Percentiles rank a stretch among this genome's conserved stretches.
phyloP scores from a whole-genome alignment of 495 filamentous ascomycete species.

The Usnea hakonensis region DNA sequence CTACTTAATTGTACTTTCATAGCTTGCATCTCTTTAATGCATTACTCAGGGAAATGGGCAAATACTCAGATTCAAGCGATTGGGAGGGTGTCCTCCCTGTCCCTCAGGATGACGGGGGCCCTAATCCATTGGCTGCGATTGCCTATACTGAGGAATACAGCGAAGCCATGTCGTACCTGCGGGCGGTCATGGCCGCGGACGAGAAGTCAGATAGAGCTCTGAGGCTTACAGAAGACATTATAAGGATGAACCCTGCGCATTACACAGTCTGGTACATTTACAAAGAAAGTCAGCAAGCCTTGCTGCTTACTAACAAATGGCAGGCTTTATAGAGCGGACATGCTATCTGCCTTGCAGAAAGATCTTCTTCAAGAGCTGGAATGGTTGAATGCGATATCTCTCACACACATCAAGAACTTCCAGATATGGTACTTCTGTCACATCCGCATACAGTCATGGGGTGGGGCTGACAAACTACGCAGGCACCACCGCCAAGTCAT shows the following conservation, averaged over 20 bases:
- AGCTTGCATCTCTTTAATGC: background rate
- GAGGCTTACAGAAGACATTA: conserved; percentile 79
- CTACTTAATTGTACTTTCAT: background rate
- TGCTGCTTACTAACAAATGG: conserved; percentile 9
- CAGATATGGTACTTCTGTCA: conserved; percentile 65
- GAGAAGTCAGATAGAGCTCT: conserved; percentile 75
- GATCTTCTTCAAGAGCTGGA: conserved; percentile 64
- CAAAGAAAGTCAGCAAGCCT: background rate
- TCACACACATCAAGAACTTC: conserved; percentile 89
- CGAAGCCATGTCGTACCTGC: conserved; percentile 82
- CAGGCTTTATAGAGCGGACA: conserved; percentile 80
- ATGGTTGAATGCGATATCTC: conserved; percentile 77
- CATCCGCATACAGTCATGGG: background rate
- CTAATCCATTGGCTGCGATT: conserved; percentile 72
- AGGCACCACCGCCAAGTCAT: conserved; percentile 88
- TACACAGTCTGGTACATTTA: conserved; percentile 82
- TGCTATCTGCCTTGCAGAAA: conserved; percentile 56
- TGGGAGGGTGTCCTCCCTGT: conserved; percentile 84
- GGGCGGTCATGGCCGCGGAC: conserved; percentile 83
- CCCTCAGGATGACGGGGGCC: conserved; percentile 68
- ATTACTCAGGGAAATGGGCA: conserved; percentile 20
- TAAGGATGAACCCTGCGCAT: conserved; percentile 87
- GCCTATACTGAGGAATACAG: conserved; percentile 79
- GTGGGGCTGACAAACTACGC: background rate
- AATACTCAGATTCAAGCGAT: conserved; percentile 59